Conservation (phyloP, 768 basidiomycete species). For the Mycena kentingensis region DNA sequence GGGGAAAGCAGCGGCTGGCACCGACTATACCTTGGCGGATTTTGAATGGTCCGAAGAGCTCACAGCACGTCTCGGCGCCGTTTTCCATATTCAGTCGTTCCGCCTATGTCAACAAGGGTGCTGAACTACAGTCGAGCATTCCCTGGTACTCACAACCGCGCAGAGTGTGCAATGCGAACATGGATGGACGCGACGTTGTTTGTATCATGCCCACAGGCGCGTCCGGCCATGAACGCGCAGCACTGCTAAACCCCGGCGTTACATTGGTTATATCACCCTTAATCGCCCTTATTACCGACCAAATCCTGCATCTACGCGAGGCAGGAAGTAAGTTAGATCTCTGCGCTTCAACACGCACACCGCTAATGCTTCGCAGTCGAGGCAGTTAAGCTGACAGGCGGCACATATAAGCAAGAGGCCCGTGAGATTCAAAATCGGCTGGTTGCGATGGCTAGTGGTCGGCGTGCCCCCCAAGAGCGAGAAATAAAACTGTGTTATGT, state of each 20-base stretch:
- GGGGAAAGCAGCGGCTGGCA: slow-evolving; percentile 34
- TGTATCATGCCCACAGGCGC: slow-evolving; percentile 87
- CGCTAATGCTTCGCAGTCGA: slow-evolving; percentile 52
- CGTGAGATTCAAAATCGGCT: slow-evolving; percentile 52
- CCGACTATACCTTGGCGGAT: slow-evolving; percentile 54
- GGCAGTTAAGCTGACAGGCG: slow-evolving; percentile 76
- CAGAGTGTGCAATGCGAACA: slow-evolving; percentile 89
- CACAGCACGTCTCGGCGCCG: slow-evolving; percentile 55
- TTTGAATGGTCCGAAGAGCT: slow-evolving; percentile 69
- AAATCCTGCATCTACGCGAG: slow-evolving; percentile 72
- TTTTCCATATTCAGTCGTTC: slow-evolving; percentile 71
- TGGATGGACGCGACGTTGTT: slow-evolving; percentile 84
- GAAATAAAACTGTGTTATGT: slow-evolving; percentile 83
- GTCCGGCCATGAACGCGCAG: slow-evolving; percentile 64
- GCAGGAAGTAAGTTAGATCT: slow-evolving; percentile 62
- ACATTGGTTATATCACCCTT: slow-evolving; percentile 88
- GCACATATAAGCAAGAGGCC: slow-evolving; percentile 58
- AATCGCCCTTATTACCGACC: slow-evolving; percentile 78
- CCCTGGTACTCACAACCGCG: neutral
- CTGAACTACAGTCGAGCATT: slow-evolving; percentile 1
- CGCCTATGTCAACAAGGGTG: slow-evolving; percentile 86
- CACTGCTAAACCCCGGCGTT: slow-evolving; percentile 72
- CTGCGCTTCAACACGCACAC: slow-evolving; percentile 1
- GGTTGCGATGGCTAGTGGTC: slow-evolving; percentile 42
- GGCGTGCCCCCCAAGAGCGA: slow-evolving; percentile 28